Conservation (phyloP, 2,329 filamentous ascomycete species). For the Neurospora crassa region DNA sequence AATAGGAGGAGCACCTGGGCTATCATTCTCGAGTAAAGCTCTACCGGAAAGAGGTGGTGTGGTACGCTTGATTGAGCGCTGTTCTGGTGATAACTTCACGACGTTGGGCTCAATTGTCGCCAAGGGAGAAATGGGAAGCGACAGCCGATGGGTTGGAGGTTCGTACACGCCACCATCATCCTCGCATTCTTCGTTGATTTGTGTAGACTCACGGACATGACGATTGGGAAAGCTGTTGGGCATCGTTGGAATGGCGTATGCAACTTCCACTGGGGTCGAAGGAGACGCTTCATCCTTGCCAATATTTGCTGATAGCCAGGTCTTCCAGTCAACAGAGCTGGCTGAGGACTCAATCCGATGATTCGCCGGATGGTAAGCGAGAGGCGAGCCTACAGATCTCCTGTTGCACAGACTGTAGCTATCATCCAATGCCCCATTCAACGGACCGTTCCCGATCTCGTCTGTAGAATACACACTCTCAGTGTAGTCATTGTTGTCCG, state of each 20-base stretch:
- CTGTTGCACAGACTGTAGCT: background rate
- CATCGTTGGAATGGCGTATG: conserved; percentile 16
- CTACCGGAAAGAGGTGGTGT: conserved; percentile 10
- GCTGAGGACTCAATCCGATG: conserved; percentile 30
- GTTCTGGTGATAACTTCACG: conserved; percentile 13
- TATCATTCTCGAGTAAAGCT: conserved; percentile 9
- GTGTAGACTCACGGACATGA: conserved; percentile 29
- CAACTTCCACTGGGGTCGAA: conserved; percentile 17
- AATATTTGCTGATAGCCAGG: conserved; percentile 29
- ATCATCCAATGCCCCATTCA: background rate
- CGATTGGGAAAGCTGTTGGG: conserved; percentile 17
- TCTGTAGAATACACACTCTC: conserved; percentile 41
- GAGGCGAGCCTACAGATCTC: conserved; percentile 13
- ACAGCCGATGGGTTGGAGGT: conserved; percentile 11
- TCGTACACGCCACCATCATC: conserved; percentile 7
- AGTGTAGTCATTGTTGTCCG: conserved; percentile 29
- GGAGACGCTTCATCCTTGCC: conserved; percentile 23
- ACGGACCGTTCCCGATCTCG: background rate
- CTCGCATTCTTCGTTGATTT: conserved; percentile 25
- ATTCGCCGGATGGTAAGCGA: conserved; percentile 21
- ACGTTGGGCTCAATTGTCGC: conserved; percentile 16
- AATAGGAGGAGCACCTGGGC: conserved; percentile 12
- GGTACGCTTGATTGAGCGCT: conserved; percentile 11
- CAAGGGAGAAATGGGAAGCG: conserved; percentile 14
- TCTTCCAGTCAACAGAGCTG: conserved; percentile 38